Percentiles rank a stretch among this genome's conserved stretches.
phyloP scores from a whole-genome alignment of 768 basidiomycete genomes.

The Suillus ampliporus region DNA sequence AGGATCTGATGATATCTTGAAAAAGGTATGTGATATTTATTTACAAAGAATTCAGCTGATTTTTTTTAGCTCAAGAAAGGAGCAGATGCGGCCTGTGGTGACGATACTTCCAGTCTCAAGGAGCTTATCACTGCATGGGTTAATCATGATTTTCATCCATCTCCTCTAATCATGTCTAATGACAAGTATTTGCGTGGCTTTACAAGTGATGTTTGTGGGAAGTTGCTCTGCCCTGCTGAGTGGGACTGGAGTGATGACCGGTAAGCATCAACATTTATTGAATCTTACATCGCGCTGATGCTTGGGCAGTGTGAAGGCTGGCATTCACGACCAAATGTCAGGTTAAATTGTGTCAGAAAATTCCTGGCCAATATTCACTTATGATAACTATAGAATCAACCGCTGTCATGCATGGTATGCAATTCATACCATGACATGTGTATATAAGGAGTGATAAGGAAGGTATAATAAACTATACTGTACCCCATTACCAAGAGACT shows the following conservation, averaged over 20 bases:
- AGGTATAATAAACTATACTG: too few species aligned
- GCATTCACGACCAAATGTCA: conserved; percentile 13
- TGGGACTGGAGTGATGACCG: too few species aligned
- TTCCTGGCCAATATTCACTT: conserved; percentile 23
- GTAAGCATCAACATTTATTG: background rate
- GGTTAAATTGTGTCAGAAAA: too few species aligned
- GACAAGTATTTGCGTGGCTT: background rate
- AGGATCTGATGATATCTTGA: background rate
- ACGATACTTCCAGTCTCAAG: conserved; percentile 5
- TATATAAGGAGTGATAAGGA: too few species aligned
- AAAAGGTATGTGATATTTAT: background rate
- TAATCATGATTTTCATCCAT: background rate
- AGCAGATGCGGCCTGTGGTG: conserved; percentile 1
- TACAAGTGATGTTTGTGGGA: background rate
- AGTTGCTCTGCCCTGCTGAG: conserved; percentile 4
- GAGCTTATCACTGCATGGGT: background rate
- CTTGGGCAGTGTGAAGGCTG: background rate
- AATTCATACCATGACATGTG: too few species aligned
- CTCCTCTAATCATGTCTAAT: background rate
- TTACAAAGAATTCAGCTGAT: background rate
- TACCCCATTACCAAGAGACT: too few species aligned
- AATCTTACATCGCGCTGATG: background rate
- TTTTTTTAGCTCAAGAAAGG: background rate
- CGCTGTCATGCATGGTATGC: too few species aligned
- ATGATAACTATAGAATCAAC: conserved; percentile 2